Conservation (phyloP, 2,329 filamentous ascomycete genomes). For the Apiospora pterosperma region DNA sequence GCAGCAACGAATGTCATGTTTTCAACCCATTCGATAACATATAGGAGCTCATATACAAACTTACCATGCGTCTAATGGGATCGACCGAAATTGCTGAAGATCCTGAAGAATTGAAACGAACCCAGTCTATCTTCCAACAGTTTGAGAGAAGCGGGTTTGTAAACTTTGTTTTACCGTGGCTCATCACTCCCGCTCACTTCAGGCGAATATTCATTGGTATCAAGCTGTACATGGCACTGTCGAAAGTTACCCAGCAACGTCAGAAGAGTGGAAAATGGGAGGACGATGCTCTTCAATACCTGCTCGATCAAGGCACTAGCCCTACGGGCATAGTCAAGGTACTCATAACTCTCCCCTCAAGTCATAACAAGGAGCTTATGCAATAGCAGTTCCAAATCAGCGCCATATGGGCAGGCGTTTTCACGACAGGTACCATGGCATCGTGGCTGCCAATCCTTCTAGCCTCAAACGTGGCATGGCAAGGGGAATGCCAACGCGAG, state of each 20-base stretch:
- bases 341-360: too few relatives aligned
- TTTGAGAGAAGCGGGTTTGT: conserved; percentile 43
- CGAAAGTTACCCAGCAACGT: conserved; percentile 43
- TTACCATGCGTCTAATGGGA: conserved; percentile 56
- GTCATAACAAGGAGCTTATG: too few relatives aligned
- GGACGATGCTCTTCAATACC: conserved; percentile 49
- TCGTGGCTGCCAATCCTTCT: conserved; percentile 51
- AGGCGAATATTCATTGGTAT: conserved; percentile 41
- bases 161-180: conserved; percentile 49
- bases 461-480: conserved; percentile 43
- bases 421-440: conserved; percentile 56
- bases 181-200: conserved; percentile 42
- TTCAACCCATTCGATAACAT: conserved; percentile 53
- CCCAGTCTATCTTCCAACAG: conserved; percentile 40
- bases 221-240: conserved; percentile 45
- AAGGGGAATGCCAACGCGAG: conserved; percentile 40
- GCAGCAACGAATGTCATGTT: conserved; percentile 26
- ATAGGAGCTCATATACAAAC: conserved; percentile 49
- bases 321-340: conserved; percentile 40
- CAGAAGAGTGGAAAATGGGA: conserved; percentile 35
- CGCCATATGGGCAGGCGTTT: conserved; percentile 51
- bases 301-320: conserved; percentile 49
- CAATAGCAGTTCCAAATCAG: conserved; percentile 47
- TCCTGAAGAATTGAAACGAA: conserved; percentile 35
- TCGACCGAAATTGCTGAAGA: conserved; percentile 50